Base-by-base conservation (phyloP, 2,329 filamentous ascomycete genomes). In the Metarhizium humberi region DNA sequence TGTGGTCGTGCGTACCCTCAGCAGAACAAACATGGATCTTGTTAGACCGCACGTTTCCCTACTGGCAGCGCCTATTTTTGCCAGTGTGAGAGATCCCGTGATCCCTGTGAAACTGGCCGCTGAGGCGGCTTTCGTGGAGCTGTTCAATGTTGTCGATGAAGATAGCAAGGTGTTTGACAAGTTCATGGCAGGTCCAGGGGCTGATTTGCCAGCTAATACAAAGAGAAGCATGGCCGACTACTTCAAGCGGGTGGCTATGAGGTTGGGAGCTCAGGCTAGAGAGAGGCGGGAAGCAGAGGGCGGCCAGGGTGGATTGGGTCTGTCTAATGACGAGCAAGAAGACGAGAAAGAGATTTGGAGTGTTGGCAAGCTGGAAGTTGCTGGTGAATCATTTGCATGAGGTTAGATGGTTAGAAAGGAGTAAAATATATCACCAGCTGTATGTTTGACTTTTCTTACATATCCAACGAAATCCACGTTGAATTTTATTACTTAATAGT, bases 291-390 rank as follows among this genome's bases (percentile, higher is more conserved):
- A 96, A 62, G 94, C 94, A 0, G 92, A 96, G 68, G 92, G 92
- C 58, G 94, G 92, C 7, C 81, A 86, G 56, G 92, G 92, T 50
- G 90, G 91, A 0, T 68, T 97, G 51, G 92, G 92, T 0, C 70
- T 99, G 64, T 88, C 87, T 38, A 91, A 89, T 66, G 94, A 99
- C 70, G 94, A 99, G 74, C 76, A 84, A 36, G 94, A 99, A 67
- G 94, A 99, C 72, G 90, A 96, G 76, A 87, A 84, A 71, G 94
- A 99, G 75, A 85, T 99, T 59, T 95, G 91, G 92, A 94, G 89
- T 68, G 87, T 99, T 51, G 94, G 94, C 6, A 92, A 87, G 72
- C 85, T 96, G 51, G 92, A 97, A 68, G 74, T 92, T 13, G 75
- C 74, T 50, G 87, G 81, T 8, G 88, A 90, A 56, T 69, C 75